phyloP scores from a whole-genome alignment of 2,329 filamentous ascomycete genomes.

The Drechslerella stenobrocha region DNA sequence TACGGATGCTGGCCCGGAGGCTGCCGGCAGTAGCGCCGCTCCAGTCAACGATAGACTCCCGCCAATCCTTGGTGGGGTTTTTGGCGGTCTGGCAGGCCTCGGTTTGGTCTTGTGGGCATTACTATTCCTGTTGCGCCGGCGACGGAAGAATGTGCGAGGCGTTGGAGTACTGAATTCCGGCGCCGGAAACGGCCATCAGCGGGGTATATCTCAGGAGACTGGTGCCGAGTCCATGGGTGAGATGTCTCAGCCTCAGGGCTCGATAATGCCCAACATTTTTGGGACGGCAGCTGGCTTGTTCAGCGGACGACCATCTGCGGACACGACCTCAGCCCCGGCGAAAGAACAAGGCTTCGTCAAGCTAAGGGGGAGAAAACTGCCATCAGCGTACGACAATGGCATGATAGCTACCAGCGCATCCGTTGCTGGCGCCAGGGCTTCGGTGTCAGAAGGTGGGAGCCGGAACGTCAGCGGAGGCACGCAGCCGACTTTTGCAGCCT shows the following conservation, averaged over 20 bases:
- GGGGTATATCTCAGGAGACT: conserved; percentile 34
- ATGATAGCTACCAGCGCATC: conserved; percentile 35
- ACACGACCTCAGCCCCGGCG: conserved; percentile 20
- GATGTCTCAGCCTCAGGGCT: conserved; percentile 35
- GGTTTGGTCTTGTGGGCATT: conserved; percentile 42
- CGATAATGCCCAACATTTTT: conserved; percentile 32
- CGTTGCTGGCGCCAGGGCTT: conserved; percentile 35
- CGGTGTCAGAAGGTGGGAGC: conserved; percentile 35
- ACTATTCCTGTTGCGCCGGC: conserved; percentile 33
- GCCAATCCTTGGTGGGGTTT: conserved; percentile 43
- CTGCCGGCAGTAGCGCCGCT: neutral
- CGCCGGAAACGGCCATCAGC: conserved; percentile 19
- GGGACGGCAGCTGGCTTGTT: conserved; percentile 22
- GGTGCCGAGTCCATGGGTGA: conserved; percentile 29
- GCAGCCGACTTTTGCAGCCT: conserved; percentile 15
- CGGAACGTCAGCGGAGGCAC: conserved; percentile 44
- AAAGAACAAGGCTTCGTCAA: conserved; percentile 37
- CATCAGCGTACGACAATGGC: conserved; percentile 41
- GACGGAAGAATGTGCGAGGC: conserved; percentile 15
- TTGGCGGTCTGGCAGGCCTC: conserved; percentile 38
- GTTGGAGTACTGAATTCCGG: conserved; percentile 15
- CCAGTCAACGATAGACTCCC: conserved; percentile 37
- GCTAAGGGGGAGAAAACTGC: conserved; percentile 39
- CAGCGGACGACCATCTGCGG: conserved; percentile 24
- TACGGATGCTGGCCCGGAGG: neutral